Percentiles rank a stretch among this genome's conserved stretches.
Evolutionary conservation across 2,329 filamentous ascomycete genomes (phyloP).

Genomic region (Neobulgaria alba): DNA sequence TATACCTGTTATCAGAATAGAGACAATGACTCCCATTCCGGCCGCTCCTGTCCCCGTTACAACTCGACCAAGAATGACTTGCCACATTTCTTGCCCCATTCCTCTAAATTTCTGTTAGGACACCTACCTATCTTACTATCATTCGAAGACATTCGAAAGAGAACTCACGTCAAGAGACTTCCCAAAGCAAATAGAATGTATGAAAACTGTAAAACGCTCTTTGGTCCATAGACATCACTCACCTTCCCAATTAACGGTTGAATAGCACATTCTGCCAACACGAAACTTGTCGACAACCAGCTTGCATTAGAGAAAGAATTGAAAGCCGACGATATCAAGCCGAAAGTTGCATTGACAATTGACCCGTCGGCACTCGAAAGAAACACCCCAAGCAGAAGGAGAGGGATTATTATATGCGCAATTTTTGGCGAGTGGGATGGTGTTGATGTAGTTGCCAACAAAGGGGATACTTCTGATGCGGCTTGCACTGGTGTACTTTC

Average conservation of each 20-base stretch:
- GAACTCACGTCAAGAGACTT: conserved; percentile 1
- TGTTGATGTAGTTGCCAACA: background rate
- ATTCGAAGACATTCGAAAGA: background rate
- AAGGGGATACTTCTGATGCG: background rate
- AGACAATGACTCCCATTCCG: conserved; percentile 42
- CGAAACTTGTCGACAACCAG: conserved; percentile 47
- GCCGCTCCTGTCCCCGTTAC: conserved; percentile 44
- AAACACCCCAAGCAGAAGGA: conserved; percentile 44
- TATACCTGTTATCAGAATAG: conserved; percentile 34
- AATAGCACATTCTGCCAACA: conserved; percentile 41
- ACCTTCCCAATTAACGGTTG: conserved; percentile 49
- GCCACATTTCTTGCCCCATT: conserved; percentile 37
- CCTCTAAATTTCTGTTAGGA: conserved; percentile 30
- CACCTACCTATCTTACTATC: no score
- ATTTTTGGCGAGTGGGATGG: background rate
- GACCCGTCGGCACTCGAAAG: conserved; percentile 56
- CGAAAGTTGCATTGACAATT: conserved; percentile 58
- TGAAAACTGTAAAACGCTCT: conserved; percentile 38
- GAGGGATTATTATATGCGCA: background rate
- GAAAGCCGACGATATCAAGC: conserved; percentile 53
- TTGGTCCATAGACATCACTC: conserved; percentile 50
- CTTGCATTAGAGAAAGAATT: conserved; percentile 45
- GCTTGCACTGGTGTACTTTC: no score
- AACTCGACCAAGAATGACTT: conserved; percentile 42
- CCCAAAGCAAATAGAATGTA: conserved; percentile 43